Base-by-base conservation (phyloP, 108 stramenopile species). In the Nitzschia sp. region DNA sequence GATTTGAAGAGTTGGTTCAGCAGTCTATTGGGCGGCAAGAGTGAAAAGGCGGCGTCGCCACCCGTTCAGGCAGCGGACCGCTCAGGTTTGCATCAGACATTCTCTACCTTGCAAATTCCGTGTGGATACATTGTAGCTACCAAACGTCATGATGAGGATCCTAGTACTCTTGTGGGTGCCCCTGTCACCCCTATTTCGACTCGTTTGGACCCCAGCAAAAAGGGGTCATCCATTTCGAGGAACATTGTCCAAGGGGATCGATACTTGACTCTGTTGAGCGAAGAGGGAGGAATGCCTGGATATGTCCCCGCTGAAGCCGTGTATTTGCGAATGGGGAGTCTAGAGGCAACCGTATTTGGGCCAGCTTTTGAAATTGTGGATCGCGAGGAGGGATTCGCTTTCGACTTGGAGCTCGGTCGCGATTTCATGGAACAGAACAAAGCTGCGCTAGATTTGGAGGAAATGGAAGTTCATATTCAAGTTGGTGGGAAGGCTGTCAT, bases 61-160 rank as follows among this genome's bases (percentile, higher is more conserved):
- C 46, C 46, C 14, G 6, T 15, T 17, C 29, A 1, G 5, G 14
- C 46, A 17, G 14, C 46, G 14, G 46, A 48, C 46, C 46, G 14
- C 17, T 48, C 46, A 2, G 43, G 40, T 22, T 62, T 62, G 43
- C 61, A 22, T 44, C 20, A 20, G 40, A 44, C 61, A 21, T 12
- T 62, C 24, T 11, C 17, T 3, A 22, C 42, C 43, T 24, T 62
- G 8, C 43, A 62, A 3, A 39, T 62, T 25, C 61, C 61, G 2
- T 62, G 61, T 44, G 61, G 61, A 17, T 62, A 44, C 22, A 62
- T 62, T 22, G 24, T 62, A 11, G 61, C 61, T 5, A 62, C 61
- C 22, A 40, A 41, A 15, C 22, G 42, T 15, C 40, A 62, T 8
- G 43, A 41, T 21, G 15, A 62, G n/a, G 43, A 62, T 46, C 61